Percentiles rank a stretch among this genome's conserved stretches.
Evolutionary conservation across 2,329 filamentous ascomycete species (phyloP).

Genomic region (Penicillium occitanis): DNA sequence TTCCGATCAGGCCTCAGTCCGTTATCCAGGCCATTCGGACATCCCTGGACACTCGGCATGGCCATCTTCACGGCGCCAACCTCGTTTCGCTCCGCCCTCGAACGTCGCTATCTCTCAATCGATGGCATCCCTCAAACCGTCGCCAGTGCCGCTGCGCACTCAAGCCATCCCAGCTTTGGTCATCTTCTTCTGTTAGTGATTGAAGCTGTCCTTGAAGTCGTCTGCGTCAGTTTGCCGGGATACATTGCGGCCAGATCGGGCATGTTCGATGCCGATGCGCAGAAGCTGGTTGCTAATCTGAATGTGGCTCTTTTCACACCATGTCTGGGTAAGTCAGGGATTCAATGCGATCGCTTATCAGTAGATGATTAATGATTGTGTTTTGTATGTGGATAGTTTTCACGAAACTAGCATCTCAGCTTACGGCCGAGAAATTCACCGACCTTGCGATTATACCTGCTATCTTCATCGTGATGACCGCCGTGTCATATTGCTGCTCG

Average conservation of each 20-base stretch:
- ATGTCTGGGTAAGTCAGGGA: slow-evolving; percentile 71
- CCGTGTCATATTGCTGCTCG: slow-evolving; percentile 80
- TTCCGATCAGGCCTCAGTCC: background rate
- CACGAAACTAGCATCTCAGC: slow-evolving; percentile 90
- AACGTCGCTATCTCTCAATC: slow-evolving; percentile 9
- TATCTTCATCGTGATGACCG: slow-evolving; percentile 85
- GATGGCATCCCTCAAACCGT: slow-evolving; percentile 25
- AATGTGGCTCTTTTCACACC: slow-evolving; percentile 97
- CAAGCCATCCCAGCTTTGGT: slow-evolving; percentile 50
- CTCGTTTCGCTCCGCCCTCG: slow-evolving; percentile 34
- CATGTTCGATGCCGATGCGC: slow-evolving; percentile 91
- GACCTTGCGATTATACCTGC: slow-evolving; percentile 93
- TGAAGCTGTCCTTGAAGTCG: slow-evolving; percentile 90
- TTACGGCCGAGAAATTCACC: slow-evolving; percentile 83
- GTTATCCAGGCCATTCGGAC: background rate
- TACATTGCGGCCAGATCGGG: slow-evolving; percentile 88
- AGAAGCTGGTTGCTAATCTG: slow-evolving; percentile 94
- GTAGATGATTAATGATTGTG: background rate
- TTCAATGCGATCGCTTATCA: background rate
- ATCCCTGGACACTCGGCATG: slow-evolving; percentile 12
- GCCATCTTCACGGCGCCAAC: slow-evolving; percentile 51
- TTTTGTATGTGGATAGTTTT: slow-evolving; percentile 63
- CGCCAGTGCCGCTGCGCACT: slow-evolving; percentile 28
- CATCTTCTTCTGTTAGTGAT: slow-evolving; percentile 81
- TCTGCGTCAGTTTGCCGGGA: slow-evolving; percentile 90